A percentile compares a stretch with the other conserved stretches of the same genome.
Evolutionary conservation across 2,329 filamentous ascomycete species (phyloP).

Genomic region (Drechslerella stenobrocha): DNA sequence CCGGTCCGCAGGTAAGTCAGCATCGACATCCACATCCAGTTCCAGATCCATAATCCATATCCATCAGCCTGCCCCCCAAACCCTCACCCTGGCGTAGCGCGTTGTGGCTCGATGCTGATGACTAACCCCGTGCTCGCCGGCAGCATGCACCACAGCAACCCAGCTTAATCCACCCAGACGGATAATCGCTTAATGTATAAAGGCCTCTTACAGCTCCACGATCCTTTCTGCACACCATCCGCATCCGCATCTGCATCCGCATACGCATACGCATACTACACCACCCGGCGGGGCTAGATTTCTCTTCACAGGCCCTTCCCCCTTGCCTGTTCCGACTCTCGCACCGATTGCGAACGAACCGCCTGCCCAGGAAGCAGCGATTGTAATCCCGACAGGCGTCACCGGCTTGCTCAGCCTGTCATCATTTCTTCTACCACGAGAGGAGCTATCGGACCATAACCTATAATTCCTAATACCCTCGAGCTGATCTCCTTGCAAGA

Average conservation of each 20-base stretch:
- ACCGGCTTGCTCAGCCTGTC: slow-evolving; percentile 46
- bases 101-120: slow-evolving; percentile 21
- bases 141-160: slow-evolving; percentile 39
- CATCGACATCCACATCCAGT: too few species aligned
- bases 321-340: slow-evolving; percentile 7
- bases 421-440: slow-evolving; percentile 31
- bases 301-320: background rate
- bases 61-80: background rate
- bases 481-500: slow-evolving; percentile 8
- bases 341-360: slow-evolving; percentile 5
- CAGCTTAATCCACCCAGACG: slow-evolving; percentile 3
- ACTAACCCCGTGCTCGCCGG: background rate
- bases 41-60: too few species aligned
- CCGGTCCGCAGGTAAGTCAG: slow-evolving; percentile 24
- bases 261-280: slow-evolving; percentile 13
- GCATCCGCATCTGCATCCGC: too few species aligned
- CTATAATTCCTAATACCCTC: slow-evolving; percentile 46
- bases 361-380: slow-evolving; percentile 22
- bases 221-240: slow-evolving; percentile 29
- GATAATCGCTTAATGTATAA: slow-evolving; percentile 50
- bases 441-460: slow-evolving; percentile 30
- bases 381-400: slow-evolving; percentile 46
- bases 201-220: slow-evolving; percentile 48
- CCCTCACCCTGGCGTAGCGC: slow-evolving; percentile 10
- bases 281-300: slow-evolving; percentile 27